Evolutionary conservation across 768 basidiomycete genomes (phyloP).

Genomic region (Collybia sordida): DNA sequence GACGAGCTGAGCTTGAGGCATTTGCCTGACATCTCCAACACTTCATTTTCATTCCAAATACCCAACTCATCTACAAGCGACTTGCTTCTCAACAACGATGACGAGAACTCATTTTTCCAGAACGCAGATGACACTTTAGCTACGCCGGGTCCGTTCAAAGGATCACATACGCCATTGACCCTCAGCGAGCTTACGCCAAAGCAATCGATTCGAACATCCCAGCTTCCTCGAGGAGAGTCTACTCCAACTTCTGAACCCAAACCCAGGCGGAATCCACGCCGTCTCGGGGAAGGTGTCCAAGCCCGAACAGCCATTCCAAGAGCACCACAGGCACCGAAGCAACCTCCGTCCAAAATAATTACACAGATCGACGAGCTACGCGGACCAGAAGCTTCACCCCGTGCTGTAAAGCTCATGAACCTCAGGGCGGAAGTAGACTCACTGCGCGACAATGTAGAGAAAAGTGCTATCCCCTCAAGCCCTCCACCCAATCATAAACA

Average conservation of each 20-base stretch:
- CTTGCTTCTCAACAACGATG: constrained; percentile 52
- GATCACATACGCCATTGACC: constrained; percentile 30
- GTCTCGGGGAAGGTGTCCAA: background rate
- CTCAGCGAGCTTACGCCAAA: constrained; percentile 32
- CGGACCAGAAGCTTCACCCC: constrained; percentile 20
- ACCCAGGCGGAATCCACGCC: constrained; percentile 6
- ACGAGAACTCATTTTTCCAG: constrained; percentile 47
- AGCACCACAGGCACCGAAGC: constrained; percentile 15
- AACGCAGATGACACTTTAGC: constrained; percentile 37
- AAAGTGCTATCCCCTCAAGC: too few species aligned
- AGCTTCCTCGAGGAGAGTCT: background rate
- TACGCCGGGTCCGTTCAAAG: constrained; percentile 27
- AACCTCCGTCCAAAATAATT: background rate
- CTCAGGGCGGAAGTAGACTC: constrained; percentile 26
- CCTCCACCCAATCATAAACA: background rate
- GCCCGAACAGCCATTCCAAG: background rate
- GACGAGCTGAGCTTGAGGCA: constrained; percentile 49
- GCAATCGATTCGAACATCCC: background rate
- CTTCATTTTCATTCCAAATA: constrained; percentile 58
- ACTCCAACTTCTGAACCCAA: background rate
- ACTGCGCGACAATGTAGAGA: constrained; percentile 17
- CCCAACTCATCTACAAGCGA: constrained; percentile 38
- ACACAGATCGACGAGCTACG: constrained; percentile 11
- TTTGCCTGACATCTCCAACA: constrained; percentile 52
- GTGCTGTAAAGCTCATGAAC: constrained; percentile 14